Evolutionary conservation across 805 yeast genomes (phyloP), one percentile per base, ranked within the genome.

Genomic region (Monosporozyma aquatica): DNA sequence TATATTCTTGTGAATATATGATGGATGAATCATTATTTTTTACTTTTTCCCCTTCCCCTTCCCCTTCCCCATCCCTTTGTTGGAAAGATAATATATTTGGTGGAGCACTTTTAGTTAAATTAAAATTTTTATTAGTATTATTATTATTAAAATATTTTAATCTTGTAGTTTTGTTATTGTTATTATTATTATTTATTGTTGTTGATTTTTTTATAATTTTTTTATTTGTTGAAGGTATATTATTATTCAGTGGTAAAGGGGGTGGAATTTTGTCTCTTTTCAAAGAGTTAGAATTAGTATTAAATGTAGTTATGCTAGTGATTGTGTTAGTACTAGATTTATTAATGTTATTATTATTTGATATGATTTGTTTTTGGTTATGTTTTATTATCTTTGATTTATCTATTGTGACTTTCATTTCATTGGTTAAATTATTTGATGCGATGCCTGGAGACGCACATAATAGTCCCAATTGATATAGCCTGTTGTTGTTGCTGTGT

Each of bases 361-460:
- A 37, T 7, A 56, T 57, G 13, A 43, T 49, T 23, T 42, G 43
- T 38, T 53, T 51, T 43, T 57, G 62, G 29, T 45, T 42, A 39
- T 47, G 43, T 27, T 56, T 56, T 6, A 58, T 53, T 46, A 47
- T 48, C 38, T 50, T 53, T 8, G 62, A 58, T 14, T 44, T 35
- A 41, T 55, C 49, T 28, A 58, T 46, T 5, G 54, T 53, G 14
- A 44, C 43, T 37, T 57, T 36, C 55, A 51, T 55, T 40, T 49
- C 48, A 15, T 54, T 46, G 21, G 56, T 51, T 48, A 58, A 42
- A 23, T 48, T 50, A n/a, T 41, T 45, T 3, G 47, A 40, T 10
- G 55, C 45, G 27, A 58, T 45, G 11, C 63, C 63, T 18, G 60
- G 56, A 17, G 61, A 56, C 6, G 51, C 53, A 36, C 60, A 55